Conservation (phyloP, 345 rosid genomes). For the Cardamine chenopodiifolia region DNA sequence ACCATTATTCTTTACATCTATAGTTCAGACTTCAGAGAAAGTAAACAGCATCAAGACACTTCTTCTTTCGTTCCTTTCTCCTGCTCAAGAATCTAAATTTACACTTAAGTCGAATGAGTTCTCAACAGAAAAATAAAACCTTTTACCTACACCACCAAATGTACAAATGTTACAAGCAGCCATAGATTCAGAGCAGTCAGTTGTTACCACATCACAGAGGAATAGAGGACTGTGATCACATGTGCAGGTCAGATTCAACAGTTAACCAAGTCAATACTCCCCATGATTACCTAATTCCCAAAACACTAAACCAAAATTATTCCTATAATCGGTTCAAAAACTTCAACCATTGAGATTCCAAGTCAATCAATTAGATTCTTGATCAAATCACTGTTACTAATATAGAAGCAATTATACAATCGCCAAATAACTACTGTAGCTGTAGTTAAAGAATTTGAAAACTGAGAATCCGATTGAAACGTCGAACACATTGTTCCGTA, state of each 20-base stretch:
- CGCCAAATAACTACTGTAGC: neutral
- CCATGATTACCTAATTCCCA: conserved; percentile 9
- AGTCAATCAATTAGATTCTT: neutral
- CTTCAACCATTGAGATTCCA: conserved; percentile 4
- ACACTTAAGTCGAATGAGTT: neutral
- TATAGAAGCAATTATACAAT: neutral
- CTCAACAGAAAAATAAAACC: conserved; percentile 6
- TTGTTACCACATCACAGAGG: conserved; percentile 7
- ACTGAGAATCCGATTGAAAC: neutral
- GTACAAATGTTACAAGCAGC: neutral
- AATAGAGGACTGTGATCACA: no score
- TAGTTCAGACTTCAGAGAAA: conserved; percentile 3
- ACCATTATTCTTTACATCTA: conserved; percentile 9
- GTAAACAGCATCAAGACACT: neutral
- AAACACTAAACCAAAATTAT: neutral
- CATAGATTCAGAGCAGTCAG: neutral
- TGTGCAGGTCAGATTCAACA: neutral
- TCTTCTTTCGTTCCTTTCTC: conserved; percentile 10
- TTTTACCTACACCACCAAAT: conserved; percentile 9
- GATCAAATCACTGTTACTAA: neutral
- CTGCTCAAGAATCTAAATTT: conserved; percentile 18
- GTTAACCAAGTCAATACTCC: neutral
- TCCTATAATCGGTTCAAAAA: neutral
- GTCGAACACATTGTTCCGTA: neutral
- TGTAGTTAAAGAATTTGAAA: neutral